phyloP scores from a whole-genome alignment of 1,139 yeast species.

The Taiozyma sp. region DNA sequence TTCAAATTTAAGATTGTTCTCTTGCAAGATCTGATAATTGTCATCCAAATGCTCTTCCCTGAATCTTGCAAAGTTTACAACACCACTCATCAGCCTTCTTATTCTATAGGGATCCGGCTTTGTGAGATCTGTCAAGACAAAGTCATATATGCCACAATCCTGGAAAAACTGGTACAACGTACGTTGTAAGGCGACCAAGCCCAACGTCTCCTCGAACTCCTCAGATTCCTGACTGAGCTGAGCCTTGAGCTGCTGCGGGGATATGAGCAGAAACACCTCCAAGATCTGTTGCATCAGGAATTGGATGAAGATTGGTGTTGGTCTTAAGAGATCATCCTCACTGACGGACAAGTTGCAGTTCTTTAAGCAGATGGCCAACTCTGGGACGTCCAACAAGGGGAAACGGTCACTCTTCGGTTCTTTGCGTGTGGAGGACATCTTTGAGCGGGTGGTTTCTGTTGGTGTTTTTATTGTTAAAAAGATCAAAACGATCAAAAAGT shows the following conservation, averaged over 20 bases:
- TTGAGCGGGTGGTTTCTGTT: no score
- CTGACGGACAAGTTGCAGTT: conserved; percentile 60
- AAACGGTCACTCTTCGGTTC: conserved; percentile 35
- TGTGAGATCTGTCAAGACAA: conserved; percentile 61
- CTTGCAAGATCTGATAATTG: conserved; percentile 55
- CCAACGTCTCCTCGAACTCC: conserved; percentile 35
- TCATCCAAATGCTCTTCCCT: conserved; percentile 73
- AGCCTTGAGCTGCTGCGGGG: conserved; percentile 36
- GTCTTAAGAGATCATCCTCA: conserved; percentile 61
- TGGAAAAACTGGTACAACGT: conserved; percentile 59
- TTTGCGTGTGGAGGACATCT: conserved; percentile 7
- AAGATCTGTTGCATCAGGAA: conserved; percentile 66
- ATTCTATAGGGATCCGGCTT: conserved; percentile 69
- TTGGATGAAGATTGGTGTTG: conserved; percentile 60
- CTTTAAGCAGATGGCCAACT: conserved; percentile 57
- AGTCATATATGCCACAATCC: conserved; percentile 76
- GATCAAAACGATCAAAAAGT: not conserved
- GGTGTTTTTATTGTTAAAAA: not conserved
- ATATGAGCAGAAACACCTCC: conserved; percentile 63
- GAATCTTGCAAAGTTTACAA: conserved; percentile 80
- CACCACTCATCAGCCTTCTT: conserved; percentile 70
- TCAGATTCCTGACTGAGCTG: conserved; percentile 19
- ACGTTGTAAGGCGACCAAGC: conserved; percentile 51
- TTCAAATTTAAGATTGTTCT: conserved; percentile 48
- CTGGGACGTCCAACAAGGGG: conserved; percentile 64